A percentile compares a stretch with the other conserved stretches of the same genome.
Evolutionary conservation across 257 asterid genomes (phyloP).

Genomic region (Petunia secreta): DNA sequence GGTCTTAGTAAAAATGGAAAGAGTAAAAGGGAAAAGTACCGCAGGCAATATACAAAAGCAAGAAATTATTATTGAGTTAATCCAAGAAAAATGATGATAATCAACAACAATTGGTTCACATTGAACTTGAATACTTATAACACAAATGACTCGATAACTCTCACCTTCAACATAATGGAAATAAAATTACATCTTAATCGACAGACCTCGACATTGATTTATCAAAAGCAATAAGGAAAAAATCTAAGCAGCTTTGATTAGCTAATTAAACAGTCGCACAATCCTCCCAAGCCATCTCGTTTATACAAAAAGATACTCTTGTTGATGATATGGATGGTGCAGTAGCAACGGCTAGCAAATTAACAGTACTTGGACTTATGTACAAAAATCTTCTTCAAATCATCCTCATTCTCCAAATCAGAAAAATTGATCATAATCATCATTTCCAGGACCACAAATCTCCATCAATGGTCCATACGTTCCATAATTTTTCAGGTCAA

Average conservation of each 20-base stretch:
- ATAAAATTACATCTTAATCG: constrained; percentile 10
- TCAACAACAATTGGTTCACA: neutral
- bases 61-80: neutral
- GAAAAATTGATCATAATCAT: constrained; percentile 20
- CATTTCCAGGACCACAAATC: constrained; percentile 16
- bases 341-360: neutral
- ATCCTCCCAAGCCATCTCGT: constrained; percentile 32
- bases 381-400: constrained; percentile 37
- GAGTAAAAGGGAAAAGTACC: neutral
- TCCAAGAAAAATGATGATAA: neutral
- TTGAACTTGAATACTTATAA: neutral
- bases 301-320: neutral
- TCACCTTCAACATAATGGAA: constrained; percentile 3
- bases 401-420: neutral
- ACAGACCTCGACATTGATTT: constrained; percentile 17
- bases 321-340: constrained; percentile 34
- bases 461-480: neutral
- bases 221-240: neutral
- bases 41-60: neutral
- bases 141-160: neutral
- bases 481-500: constrained; percentile 47
- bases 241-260: constrained; percentile 20
- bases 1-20: neutral
- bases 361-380: constrained; percentile 16
- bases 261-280: constrained; percentile 30